Evolutionary conservation across 306 rosid genomes (phyloP).

Genomic region (Datisca glomerata): DNA sequence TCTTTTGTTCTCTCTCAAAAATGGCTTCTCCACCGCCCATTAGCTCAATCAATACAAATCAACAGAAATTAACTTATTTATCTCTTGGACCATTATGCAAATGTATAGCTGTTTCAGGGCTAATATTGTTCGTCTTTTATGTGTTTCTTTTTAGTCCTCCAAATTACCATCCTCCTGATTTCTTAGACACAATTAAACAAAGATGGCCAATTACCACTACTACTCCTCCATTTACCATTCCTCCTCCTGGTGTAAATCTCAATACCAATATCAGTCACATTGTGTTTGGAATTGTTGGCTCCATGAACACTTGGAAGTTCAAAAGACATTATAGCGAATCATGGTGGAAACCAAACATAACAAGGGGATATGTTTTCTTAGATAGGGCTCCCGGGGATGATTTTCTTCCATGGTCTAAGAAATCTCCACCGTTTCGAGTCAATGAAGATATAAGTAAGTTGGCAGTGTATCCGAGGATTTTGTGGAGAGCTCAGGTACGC

Average conservation of each 20-base stretch:
- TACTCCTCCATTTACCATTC: background rate
- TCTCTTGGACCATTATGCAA: conserved; percentile 15
- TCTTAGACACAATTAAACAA: conserved; percentile 14
- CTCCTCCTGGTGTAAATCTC: background rate
- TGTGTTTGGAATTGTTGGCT: conserved; percentile 25
- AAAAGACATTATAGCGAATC: conserved; percentile 23
- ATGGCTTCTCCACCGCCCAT: no score
- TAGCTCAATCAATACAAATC: background rate
- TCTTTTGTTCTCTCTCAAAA: no score
- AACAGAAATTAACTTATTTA: conserved; percentile 3
- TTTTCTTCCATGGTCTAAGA: conserved; percentile 31
- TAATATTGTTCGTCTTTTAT: conserved; percentile 15
- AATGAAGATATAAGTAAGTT: conserved; percentile 14
- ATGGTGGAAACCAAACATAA: conserved; percentile 35
- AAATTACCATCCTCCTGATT: conserved; percentile 13
- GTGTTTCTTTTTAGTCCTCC: conserved; percentile 8
- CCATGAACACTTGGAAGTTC: conserved; percentile 32
- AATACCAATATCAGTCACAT: conserved; percentile 22
- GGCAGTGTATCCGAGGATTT: background rate
- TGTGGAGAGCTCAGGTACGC: conserved; percentile 13
- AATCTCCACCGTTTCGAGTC: conserved; percentile 29
- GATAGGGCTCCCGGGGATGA: conserved; percentile 24
- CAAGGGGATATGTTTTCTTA: conserved; percentile 30
- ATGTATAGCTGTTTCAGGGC: conserved; percentile 16
- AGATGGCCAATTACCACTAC: conserved; percentile 4